Base-by-base conservation (phyloP, 2,329 filamentous ascomycete species). In the Ophiostoma quercus region DNA sequence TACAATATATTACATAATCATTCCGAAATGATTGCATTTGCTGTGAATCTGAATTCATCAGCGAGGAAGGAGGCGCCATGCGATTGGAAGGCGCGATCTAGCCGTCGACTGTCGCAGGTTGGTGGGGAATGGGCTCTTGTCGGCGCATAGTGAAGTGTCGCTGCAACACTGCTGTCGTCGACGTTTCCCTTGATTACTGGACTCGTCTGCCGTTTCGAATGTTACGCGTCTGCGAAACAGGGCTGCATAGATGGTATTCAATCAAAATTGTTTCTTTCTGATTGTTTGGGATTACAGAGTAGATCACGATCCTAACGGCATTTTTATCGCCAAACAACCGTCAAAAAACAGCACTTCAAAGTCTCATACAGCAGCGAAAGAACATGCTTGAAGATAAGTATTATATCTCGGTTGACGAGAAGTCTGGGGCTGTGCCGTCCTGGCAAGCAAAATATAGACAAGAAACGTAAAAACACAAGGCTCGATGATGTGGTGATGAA, bases 91-190 rank as follows among this genome's bases (percentile, higher is more conserved):
- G 22, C 51, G 25, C n/a, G 9, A 29, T 57, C 51, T 11, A 57
- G 43, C 43, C 51, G n/a, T 16, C 22, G 22, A 32, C 25, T 62
- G 57, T 62, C 57, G 57, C 57, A 62, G 57, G 57, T 32, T 62
- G 57, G 57, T 62, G 57, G 57, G 22, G 25, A 62, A 29, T 57
- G 51, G 51, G 51, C 51, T 57, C 22, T 57, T 57, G 51, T 57
- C 51, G 51, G 51, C 51, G 51, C 51, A 57, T 57, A 62, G 57
- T 25, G 7, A 19, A 12, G 4, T 60, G 7, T 32, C 25, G 22
- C 51, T 32, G 25, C 25, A 32, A 62, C 57, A 32, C 25, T 8
- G 51, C 11, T 60, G 57, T 32, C 57, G 25, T 8, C 39, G 39
- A 14, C 39, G 39, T 14, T 41, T 12, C 25, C 57, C 22, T 29